Conservation (phyloP, 2,329 filamentous ascomycete species). For the Colletotrichum sublineola region DNA sequence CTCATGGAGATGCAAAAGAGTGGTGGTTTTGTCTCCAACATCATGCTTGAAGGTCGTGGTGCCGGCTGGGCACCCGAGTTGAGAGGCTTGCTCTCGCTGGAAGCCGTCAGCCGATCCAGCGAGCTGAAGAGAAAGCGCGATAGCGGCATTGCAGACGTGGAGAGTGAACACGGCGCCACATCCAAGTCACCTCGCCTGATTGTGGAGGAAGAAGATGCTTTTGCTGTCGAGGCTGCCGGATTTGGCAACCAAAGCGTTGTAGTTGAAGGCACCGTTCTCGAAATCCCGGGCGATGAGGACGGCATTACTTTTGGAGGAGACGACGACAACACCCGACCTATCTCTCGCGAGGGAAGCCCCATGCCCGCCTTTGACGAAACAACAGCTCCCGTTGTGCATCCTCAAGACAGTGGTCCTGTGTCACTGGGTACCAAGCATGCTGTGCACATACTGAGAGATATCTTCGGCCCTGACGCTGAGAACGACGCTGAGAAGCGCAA, state of each 20-base stretch:
- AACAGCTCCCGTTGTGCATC: slow-evolving; percentile 80
- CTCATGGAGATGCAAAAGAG: slow-evolving; percentile 93
- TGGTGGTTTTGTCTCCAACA: slow-evolving; percentile 88
- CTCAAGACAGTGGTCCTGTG: slow-evolving; percentile 86
- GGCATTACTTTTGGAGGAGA: slow-evolving; percentile 57
- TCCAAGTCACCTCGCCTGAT: slow-evolving; percentile 79
- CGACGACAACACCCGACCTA: slow-evolving; percentile 59
- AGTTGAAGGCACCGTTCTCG: slow-evolving; percentile 73
- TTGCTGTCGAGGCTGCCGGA: slow-evolving; percentile 63
- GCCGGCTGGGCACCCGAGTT: slow-evolving; percentile 92
- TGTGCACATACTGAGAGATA: slow-evolving; percentile 91
- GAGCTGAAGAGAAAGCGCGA: slow-evolving; percentile 96
- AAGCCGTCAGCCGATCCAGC: slow-evolving; percentile 79
- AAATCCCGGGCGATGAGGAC: slow-evolving; percentile 73
- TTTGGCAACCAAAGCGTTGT: slow-evolving; percentile 65
- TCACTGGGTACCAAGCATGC: slow-evolving; percentile 95
- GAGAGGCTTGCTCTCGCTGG: slow-evolving; percentile 89
- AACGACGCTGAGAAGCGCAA: slow-evolving; percentile 79
- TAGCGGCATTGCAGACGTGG: slow-evolving; percentile 85
- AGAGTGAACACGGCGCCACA: slow-evolving; percentile 68
- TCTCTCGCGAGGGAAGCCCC: slow-evolving; percentile 58
- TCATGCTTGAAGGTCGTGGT: slow-evolving; percentile 84
- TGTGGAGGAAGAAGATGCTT: slow-evolving; percentile 75
- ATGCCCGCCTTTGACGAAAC: slow-evolving; percentile 83
- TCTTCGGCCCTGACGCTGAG: slow-evolving; percentile 82